Evolutionary conservation across 1,284 basidiomycete species (phyloP).

Genomic region (Apiotrichum brassicae): DNA sequence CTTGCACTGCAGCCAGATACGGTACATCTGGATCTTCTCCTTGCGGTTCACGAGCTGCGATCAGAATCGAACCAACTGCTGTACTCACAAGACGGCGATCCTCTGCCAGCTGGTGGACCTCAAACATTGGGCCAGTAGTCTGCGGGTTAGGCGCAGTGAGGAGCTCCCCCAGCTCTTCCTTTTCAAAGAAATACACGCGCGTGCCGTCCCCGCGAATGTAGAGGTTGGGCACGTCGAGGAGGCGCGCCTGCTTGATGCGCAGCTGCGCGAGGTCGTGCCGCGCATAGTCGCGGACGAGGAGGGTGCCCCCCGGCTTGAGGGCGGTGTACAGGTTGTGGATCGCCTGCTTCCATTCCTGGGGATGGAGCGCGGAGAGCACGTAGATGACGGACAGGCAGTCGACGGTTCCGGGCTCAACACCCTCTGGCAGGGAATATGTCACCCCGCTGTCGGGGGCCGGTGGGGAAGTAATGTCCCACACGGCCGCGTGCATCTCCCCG

Average conservation of each 20-base stretch:
- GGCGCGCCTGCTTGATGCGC: constrained; percentile 77
- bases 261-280: constrained; percentile 90
- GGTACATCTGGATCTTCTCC: constrained; percentile 87
- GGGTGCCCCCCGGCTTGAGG: constrained; percentile 78
- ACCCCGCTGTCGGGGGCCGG: constrained; percentile 6
- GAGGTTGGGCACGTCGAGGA: constrained; percentile 90
- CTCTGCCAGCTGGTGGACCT: constrained; percentile 68
- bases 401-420: constrained; percentile 59
- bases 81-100: constrained; percentile 64
- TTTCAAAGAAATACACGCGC: constrained; percentile 84
- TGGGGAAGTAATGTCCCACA: constrained; percentile 81
- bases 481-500: constrained; percentile 60
- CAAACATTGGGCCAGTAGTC: constrained; percentile 52
- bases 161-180: constrained; percentile 73
- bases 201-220: constrained; percentile 96
- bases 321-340: constrained; percentile 80
- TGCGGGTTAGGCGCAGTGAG: constrained; percentile 57
- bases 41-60: constrained; percentile 73
- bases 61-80: neutral
- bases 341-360: constrained; percentile 81
- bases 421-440: constrained; percentile 55
- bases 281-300: constrained; percentile 90
- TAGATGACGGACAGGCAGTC: constrained; percentile 93
- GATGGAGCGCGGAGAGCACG: constrained; percentile 89
- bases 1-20: constrained; percentile 89